Conservation (phyloP, 768 basidiomycete species). For the Lentinus tigrinus region DNA sequence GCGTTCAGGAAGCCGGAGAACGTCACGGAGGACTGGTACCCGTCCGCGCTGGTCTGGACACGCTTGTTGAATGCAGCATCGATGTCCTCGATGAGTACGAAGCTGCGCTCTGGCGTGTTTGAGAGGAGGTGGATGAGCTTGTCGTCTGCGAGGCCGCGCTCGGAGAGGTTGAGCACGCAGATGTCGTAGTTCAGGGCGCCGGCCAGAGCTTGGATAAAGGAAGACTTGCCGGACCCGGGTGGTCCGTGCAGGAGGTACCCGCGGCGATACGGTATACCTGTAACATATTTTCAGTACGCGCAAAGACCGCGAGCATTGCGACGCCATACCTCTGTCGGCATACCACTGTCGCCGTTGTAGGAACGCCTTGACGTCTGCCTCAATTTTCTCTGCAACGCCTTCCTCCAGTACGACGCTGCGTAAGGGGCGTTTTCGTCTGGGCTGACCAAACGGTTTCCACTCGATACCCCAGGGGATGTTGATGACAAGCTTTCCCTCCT, state of each 20-base stretch:
- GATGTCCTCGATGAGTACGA: constrained; percentile 96
- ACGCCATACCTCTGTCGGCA: constrained; percentile 79
- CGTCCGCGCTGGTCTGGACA: constrained; percentile 87
- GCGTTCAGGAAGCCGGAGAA: constrained; percentile 98
- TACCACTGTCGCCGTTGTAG: constrained; percentile 89
- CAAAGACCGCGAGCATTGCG: background rate
- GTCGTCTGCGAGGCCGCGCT: constrained; percentile 94
- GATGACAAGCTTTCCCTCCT: constrained; percentile 93
- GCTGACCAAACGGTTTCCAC: constrained; percentile 94
- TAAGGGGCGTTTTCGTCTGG: constrained; percentile 81
- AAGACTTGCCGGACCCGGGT: constrained; percentile 97
- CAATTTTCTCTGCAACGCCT: constrained; percentile 84
- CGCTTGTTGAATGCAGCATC: constrained; percentile 97
- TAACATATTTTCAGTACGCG: background rate
- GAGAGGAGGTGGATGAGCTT: constrained; percentile 92
- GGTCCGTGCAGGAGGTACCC: constrained; percentile 96
- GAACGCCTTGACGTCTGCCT: constrained; percentile 78
- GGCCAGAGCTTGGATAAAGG: constrained; percentile 96
- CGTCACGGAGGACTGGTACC: constrained; percentile 93
- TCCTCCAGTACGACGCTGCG: constrained; percentile 84
- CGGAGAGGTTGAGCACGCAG: constrained; percentile 91
- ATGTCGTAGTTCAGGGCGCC: constrained; percentile 93
- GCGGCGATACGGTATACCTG: constrained; percentile 95
- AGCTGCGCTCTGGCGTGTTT: constrained; percentile 88
- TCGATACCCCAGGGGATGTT: constrained; percentile 97